These are phyloP conservation scores for Starmerella scarabaei DNA, from an alignment of 805 yeast species.

Conservation along the genomic window DNA sequence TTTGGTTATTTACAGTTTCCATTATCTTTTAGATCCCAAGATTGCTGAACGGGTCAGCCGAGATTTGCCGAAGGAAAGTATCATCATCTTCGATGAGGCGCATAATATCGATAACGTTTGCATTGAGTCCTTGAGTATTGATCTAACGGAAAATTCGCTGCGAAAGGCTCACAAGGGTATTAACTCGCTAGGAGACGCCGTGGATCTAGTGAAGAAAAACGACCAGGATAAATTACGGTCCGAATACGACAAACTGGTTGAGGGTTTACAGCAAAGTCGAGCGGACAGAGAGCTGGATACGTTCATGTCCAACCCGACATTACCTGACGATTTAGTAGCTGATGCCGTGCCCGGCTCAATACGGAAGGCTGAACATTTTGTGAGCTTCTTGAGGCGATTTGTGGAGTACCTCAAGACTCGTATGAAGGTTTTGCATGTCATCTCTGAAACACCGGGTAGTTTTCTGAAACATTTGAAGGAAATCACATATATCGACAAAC, in stretches of 20 bases:
- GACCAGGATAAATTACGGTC: conserved; percentile 76
- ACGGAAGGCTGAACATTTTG: conserved; percentile 91
- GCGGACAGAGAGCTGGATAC: conserved; percentile 45
- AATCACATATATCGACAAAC: conserved; percentile 78
- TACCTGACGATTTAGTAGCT: conserved; percentile 69
- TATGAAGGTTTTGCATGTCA: conserved; percentile 94
- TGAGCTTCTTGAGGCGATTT: conserved; percentile 81
- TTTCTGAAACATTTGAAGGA: conserved; percentile 88
- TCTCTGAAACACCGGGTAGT: conserved; percentile 93
- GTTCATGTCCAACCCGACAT: conserved; percentile 75
- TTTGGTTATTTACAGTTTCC: conserved; percentile 89
- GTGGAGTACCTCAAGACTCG: conserved; percentile 91
- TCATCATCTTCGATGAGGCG: conserved; percentile 95
- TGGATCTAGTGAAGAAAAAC: conserved; percentile 69
- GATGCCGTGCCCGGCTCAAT: conserved; percentile 98
- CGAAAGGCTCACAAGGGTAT: conserved; percentile 85
- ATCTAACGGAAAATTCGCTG: conserved; percentile 78
- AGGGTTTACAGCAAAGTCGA: conserved; percentile 67
- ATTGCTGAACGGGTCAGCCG: conserved; percentile 90
- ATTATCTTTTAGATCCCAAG: conserved; percentile 89
- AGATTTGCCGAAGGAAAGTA: conserved; percentile 83
- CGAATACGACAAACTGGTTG: conserved; percentile 83
- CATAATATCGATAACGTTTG: conserved; percentile 98
- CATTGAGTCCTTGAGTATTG: conserved; percentile 85
- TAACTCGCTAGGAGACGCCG: conserved; percentile 56